These are phyloP conservation scores for Arabidopsis thaliana DNA, from an alignment of 345 rosid species.

Conservation along the genomic window DNA sequence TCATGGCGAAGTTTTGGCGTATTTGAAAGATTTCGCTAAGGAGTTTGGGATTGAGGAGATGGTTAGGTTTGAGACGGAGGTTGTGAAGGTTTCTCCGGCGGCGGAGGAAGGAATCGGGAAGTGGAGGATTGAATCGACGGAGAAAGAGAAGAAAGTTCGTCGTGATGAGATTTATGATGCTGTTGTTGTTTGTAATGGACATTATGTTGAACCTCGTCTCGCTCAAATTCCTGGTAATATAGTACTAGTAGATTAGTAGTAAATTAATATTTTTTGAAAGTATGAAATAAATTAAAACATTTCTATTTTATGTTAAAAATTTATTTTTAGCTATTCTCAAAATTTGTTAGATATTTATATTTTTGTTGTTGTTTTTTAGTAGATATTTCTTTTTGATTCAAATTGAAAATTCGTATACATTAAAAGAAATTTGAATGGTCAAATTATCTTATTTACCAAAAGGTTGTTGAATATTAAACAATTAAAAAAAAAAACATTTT, in stretches of 20 bases:
- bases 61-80: constrained; percentile 69
- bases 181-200: constrained; percentile 69
- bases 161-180: constrained; percentile 59
- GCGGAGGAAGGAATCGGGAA: constrained; percentile 39
- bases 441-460: too few relatives aligned
- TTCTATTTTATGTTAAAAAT: too few relatives aligned
- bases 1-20: constrained; percentile 67
- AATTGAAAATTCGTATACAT: too few relatives aligned
- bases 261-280: too few relatives aligned
- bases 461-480: too few relatives aligned
- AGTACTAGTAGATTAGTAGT: too few relatives aligned
- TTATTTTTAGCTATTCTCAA: too few relatives aligned
- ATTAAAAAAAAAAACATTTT: too few relatives aligned
- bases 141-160: constrained; percentile 21
- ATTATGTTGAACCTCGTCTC: constrained; percentile 59
- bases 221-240: constrained; percentile 58
- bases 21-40: constrained; percentile 59
- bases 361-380: too few relatives aligned
- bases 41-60: constrained; percentile 66
- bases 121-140: constrained; percentile 63
- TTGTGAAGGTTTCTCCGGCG: constrained; percentile 46
- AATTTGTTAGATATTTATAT: too few relatives aligned
- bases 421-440: too few relatives aligned
- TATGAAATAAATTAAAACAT: too few relatives aligned
- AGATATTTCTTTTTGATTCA: not conserved